These are phyloP conservation scores for Cinnamomum chago DNA, from an alignment of 164 flowering plant genomes.

Conservation along the genomic window DNA sequence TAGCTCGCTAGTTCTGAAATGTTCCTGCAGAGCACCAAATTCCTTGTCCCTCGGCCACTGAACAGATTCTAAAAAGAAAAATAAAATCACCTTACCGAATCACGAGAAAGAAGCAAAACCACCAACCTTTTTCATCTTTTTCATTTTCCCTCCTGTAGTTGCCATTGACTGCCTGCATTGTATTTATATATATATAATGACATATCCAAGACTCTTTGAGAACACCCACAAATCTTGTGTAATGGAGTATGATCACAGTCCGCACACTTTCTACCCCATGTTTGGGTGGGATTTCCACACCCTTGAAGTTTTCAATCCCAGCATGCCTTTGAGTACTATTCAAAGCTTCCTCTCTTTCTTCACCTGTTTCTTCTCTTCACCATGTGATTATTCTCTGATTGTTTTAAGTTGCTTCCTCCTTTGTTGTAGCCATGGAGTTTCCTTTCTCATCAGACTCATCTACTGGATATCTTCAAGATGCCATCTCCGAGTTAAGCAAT, in stretches of 20 bases:
- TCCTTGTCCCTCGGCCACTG: neutral
- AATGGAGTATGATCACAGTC: slow-evolving; percentile 13
- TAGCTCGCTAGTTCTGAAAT: neutral
- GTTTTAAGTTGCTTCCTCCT: neutral
- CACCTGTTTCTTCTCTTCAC: neutral
- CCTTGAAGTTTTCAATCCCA: slow-evolving; percentile 18
- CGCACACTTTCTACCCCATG: slow-evolving; percentile 5
- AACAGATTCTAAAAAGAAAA: neutral
- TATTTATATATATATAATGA: neutral
- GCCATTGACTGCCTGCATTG: slow-evolving; percentile 14
- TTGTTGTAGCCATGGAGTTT: slow-evolving; percentile 3
- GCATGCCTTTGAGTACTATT: slow-evolving; percentile 7
- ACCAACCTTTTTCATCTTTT: slow-evolving; percentile 5
- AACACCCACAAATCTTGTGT: neutral
- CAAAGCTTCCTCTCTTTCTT: neutral
- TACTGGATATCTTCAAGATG: slow-evolving; percentile 34
- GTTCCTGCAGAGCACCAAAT: neutral
- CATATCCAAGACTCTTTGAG: neutral
- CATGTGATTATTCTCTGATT: neutral
- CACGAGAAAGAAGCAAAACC: neutral
- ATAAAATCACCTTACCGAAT: slow-evolving; percentile 1
- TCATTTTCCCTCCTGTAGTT: neutral
- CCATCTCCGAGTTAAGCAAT: slow-evolving; percentile 23
- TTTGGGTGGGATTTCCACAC: slow-evolving; percentile 21
- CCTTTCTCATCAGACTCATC: slow-evolving; percentile 14